These are phyloP conservation scores for Mycena latifolia DNA, from an alignment of 768 basidiomycete species.

Conservation along the genomic window DNA sequence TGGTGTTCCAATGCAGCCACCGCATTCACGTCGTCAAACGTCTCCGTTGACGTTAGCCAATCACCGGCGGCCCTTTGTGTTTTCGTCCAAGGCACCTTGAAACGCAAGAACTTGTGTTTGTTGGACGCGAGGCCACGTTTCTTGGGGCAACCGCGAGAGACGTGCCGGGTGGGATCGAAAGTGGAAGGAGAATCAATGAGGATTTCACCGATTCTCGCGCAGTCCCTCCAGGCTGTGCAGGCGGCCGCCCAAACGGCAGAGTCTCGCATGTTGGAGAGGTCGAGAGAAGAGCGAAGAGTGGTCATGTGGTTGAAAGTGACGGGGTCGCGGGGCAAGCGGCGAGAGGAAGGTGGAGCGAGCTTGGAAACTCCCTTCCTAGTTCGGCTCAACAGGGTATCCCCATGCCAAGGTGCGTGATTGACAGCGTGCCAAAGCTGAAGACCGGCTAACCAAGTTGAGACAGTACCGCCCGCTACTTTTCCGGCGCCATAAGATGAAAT, in stretches of 20 bases:
- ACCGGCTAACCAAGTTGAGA: background rate
- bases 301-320: slow-evolving; percentile 8
- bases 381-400: background rate
- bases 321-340: slow-evolving; percentile 3
- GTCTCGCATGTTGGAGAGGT: slow-evolving; percentile 7
- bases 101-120: background rate
- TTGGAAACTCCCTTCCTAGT: slow-evolving; percentile 10
- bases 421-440: background rate
- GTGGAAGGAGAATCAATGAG: background rate
- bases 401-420: background rate
- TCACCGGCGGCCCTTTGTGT: background rate
- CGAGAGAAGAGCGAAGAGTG: background rate
- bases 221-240: slow-evolving; percentile 10
- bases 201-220: background rate
- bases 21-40: slow-evolving; percentile 30
- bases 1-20: too few species aligned
- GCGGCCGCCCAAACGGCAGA: background rate
- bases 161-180: background rate
- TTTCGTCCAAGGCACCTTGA: slow-evolving; percentile 10
- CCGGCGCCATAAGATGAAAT: background rate
- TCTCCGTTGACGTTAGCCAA: slow-evolving; percentile 41
- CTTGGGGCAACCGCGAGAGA: slow-evolving; percentile 6
- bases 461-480: background rate
- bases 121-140: background rate
- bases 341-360: slow-evolving; percentile 1